Conservation (phyloP, 164 flowering plant species). For the Vitis amurensis region DNA sequence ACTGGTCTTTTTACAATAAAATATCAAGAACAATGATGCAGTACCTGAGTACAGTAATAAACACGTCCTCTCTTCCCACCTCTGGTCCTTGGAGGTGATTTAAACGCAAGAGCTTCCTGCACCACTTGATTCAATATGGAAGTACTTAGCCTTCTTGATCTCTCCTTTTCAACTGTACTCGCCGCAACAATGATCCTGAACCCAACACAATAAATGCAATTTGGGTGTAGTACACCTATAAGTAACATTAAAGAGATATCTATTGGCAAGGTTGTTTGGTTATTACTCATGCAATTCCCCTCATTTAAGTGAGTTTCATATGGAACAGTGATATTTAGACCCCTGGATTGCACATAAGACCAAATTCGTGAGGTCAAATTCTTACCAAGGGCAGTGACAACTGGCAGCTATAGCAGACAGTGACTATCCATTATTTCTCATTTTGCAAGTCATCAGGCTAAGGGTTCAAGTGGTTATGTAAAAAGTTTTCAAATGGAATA, state of each 20-base stretch:
- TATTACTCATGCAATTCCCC: too few relatives aligned
- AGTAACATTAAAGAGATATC: background rate
- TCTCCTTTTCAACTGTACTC: conserved; percentile 77
- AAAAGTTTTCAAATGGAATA: too few relatives aligned
- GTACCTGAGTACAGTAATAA: conserved; percentile 93
- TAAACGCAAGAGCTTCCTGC: conserved; percentile 86
- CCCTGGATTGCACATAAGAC: background rate
- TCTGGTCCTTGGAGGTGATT: conserved; percentile 90
- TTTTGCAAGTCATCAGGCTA: background rate
- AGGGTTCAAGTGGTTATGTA: background rate
- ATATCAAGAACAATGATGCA: background rate
- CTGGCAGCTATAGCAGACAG: background rate
- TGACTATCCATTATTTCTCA: background rate
- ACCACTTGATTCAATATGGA: conserved; percentile 87
- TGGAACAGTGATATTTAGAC: too few relatives aligned
- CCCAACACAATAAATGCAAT: background rate
- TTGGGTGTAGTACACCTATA: background rate
- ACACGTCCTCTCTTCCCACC: conserved; percentile 94
- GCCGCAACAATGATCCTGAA: conserved; percentile 86
- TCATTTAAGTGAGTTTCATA: too few relatives aligned
- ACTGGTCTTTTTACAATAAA: background rate
- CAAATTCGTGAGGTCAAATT: background rate
- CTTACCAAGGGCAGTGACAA: background rate
- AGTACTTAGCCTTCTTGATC: conserved; percentile 89
- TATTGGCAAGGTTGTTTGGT: background rate